phyloP scores from a whole-genome alignment of 2,329 filamentous ascomycete genomes.

The Venturia nashicola region DNA sequence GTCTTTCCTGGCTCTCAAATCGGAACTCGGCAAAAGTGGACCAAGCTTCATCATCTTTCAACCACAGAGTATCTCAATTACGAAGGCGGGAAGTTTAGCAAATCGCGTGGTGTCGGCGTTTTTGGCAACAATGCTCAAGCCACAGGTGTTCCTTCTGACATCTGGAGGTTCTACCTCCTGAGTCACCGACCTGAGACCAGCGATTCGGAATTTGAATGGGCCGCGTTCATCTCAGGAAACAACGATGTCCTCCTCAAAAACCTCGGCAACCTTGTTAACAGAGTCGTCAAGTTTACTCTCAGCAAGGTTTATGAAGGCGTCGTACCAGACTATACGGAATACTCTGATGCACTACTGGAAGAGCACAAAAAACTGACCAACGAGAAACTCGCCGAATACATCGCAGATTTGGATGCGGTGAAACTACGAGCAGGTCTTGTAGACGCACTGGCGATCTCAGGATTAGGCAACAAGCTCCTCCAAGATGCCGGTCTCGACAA shows the following conservation, averaged over 20 bases:
- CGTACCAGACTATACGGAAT: slow-evolving; percentile 54
- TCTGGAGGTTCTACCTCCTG: slow-evolving; percentile 90
- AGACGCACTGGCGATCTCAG: slow-evolving; percentile 55
- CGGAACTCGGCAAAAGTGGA: slow-evolving; percentile 77
- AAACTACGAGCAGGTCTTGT: slow-evolving; percentile 56
- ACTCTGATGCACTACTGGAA: slow-evolving; percentile 21
- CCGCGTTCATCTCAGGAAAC: slow-evolving; percentile 68
- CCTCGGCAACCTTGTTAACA: slow-evolving; percentile 47
- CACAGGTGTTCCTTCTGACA: slow-evolving; percentile 70
- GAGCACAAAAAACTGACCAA: slow-evolving; percentile 50
- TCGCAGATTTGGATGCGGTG: slow-evolving; percentile 55
- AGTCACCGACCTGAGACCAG: slow-evolving; percentile 74
- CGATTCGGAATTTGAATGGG: slow-evolving; percentile 87
- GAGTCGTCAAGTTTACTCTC: slow-evolving; percentile 56
- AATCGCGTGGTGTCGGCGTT: slow-evolving; percentile 78
- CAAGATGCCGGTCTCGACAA: slow-evolving; percentile 52
- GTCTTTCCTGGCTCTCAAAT: slow-evolving; percentile 84
- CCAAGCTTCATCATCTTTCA: slow-evolving; percentile 74
- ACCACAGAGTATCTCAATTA: slow-evolving; percentile 59
- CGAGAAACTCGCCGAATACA: slow-evolving; percentile 52
- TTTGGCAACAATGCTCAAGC: slow-evolving; percentile 84
- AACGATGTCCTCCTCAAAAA: slow-evolving; percentile 80
- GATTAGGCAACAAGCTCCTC: slow-evolving; percentile 45
- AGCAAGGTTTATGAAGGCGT: slow-evolving; percentile 57
- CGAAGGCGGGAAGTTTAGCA: slow-evolving; percentile 69